Evolutionary conservation across 116 monocot species (phyloP).

Genomic region (Cymodocea nodosa): DNA sequence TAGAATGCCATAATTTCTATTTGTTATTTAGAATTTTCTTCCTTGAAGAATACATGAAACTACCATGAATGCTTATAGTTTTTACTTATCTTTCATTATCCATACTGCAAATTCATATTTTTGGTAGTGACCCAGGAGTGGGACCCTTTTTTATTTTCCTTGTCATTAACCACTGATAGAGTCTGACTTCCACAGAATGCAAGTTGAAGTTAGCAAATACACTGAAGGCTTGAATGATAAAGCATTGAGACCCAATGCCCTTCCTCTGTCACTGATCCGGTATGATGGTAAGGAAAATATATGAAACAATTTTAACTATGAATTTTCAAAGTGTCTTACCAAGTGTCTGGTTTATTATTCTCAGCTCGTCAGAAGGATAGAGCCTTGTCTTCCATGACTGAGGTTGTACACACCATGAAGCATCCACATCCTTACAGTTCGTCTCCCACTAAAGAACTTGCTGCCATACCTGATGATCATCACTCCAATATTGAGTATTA

Average conservation of each 20-base stretch:
- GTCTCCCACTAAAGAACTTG: constrained; percentile 17
- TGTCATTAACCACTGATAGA: no score
- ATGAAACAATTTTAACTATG: neutral
- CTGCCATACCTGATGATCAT: constrained; percentile 18
- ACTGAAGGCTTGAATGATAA: constrained; percentile 83
- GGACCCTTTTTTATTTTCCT: no score
- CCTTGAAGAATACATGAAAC: no score
- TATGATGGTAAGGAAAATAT: constrained; percentile 56
- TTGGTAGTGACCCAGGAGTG: no score
- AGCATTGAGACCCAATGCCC: constrained; percentile 63
- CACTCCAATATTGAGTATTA: constrained; percentile 34
- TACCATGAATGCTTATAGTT: no score
- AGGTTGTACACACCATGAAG: constrained; percentile 87
- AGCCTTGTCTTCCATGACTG: constrained; percentile 79
- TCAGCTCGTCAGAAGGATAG: constrained; percentile 82
- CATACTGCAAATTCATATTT: no score
- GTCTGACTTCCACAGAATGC: constrained; percentile 59
- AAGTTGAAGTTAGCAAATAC: constrained; percentile 95
- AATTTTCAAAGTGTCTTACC: neutral
- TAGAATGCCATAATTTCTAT: no score
- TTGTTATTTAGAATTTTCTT: no score
- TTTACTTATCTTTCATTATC: no score
- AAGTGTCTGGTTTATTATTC: neutral
- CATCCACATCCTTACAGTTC: constrained; percentile 33
- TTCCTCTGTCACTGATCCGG: constrained; percentile 81